phyloP scores from a whole-genome alignment of 176 grass and related monocot genomes.

The Leersia perrieri region DNA sequence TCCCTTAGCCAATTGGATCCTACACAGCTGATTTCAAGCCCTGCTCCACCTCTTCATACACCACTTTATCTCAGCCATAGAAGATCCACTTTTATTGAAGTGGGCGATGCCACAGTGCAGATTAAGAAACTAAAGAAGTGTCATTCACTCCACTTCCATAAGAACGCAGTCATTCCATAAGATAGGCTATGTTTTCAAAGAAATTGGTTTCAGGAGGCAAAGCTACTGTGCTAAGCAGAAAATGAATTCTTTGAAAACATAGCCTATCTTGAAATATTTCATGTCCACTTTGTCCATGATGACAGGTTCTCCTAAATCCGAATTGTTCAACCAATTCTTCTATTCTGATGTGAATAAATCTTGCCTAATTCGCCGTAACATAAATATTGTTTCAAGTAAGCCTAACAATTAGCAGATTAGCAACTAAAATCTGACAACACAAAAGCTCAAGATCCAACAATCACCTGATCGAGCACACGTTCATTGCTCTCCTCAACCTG shows the following conservation, averaged over 20 bases:
- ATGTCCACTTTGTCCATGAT: neutral
- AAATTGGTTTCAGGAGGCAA: neutral
- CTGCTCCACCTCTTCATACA: neutral
- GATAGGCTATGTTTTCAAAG: too few relatives aligned
- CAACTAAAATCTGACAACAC: neutral
- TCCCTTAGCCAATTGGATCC: neutral
- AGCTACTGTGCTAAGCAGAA: neutral
- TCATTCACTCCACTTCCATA: neutral
- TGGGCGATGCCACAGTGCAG: neutral
- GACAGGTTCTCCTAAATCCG: neutral
- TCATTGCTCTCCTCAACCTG: constrained; percentile 31
- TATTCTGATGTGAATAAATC: neutral
- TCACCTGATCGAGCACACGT: constrained; percentile 39
- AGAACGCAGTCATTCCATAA: neutral
- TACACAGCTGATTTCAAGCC: neutral
- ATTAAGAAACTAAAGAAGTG: neutral
- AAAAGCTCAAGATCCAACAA: neutral
- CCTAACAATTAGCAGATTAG: neutral
- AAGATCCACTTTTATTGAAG: neutral
- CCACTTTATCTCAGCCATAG: neutral
- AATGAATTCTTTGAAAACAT: neutral
- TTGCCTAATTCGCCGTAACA: neutral
- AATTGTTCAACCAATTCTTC: neutral
- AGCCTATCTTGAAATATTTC: constrained; percentile 13
- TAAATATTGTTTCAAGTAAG: neutral